phyloP scores from a whole-genome alignment of 352 stramenopile species.

The Globisporangium splendens region DNA sequence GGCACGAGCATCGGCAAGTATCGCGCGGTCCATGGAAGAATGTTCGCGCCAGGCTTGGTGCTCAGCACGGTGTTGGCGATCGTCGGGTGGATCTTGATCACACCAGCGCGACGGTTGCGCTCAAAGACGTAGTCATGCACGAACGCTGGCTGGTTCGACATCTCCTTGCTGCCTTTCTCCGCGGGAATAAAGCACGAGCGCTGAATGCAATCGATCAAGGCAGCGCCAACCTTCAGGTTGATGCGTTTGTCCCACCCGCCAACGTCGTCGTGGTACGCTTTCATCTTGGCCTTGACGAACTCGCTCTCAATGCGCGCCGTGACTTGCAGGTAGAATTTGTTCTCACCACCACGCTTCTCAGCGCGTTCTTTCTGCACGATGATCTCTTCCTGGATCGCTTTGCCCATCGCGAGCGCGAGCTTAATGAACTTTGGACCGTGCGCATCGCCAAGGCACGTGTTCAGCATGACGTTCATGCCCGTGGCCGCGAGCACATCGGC shows the following conservation, averaged over 20 bases:
- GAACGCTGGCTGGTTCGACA: slow-evolving; percentile 46
- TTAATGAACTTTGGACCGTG: slow-evolving; percentile 83
- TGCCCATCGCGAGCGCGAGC: slow-evolving; percentile 66
- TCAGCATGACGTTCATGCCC: slow-evolving; percentile 69
- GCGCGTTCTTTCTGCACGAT: slow-evolving; percentile 48
- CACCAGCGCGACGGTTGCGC: slow-evolving; percentile 70
- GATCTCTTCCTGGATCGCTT: slow-evolving; percentile 74
- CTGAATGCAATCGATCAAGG: slow-evolving; percentile 75
- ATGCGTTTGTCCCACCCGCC: slow-evolving; percentile 85
- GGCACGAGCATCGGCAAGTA: slow-evolving; percentile 97
- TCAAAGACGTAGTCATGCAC: slow-evolving; percentile 79
- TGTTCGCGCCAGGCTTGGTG: slow-evolving; percentile 49
- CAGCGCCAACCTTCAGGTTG: slow-evolving; percentile 88
- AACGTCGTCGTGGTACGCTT: slow-evolving; percentile 63
- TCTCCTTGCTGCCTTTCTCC: slow-evolving; percentile 20
- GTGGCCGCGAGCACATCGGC: slow-evolving; percentile 51
- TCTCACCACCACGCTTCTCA: slow-evolving; percentile 23
- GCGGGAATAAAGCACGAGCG: slow-evolving; percentile 72
- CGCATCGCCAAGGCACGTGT: slow-evolving; percentile 60
- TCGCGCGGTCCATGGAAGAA: slow-evolving; percentile 76
- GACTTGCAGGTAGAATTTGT: slow-evolving; percentile 30
- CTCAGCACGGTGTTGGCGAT: slow-evolving; percentile 52
- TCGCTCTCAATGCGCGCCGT: slow-evolving; percentile 28
- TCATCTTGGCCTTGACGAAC: slow-evolving; percentile 39
- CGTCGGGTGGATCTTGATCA: slow-evolving; percentile 69